Evolutionary conservation across 495 filamentous ascomycete species (phyloP), one percentile per base, ranked within the genome.

Genomic region (Tuber indicum): DNA sequence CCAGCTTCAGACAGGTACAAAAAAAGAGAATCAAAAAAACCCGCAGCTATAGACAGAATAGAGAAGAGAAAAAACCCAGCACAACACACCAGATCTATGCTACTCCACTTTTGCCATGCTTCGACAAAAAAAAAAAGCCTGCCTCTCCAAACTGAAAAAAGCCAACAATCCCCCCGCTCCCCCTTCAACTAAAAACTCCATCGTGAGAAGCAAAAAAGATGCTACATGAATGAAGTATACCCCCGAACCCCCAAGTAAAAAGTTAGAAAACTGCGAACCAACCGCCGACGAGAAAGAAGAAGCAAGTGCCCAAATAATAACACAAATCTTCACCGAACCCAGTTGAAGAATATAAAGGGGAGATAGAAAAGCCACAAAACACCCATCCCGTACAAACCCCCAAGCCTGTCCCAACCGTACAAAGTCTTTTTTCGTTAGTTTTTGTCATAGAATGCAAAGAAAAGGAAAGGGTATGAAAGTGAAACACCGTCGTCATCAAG

Each of bases 341-440:
- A 6, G 58, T 66, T 17, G 58, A 66, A 36, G 58, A 58, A 58
- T 58, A 66, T 66, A 36, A 36, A 66, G 32, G 58, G 2, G 9
- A 66, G 26, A 66, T 66, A 17, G 58, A 36, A 66, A 66, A 66
- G 26, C 58, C 58, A 66, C 58, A 66, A 36, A 66, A 66, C 26
- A 32, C 26, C 58, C 26, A 66, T 17, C 58, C 26, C 58, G 32
- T 66, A 66, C 58, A 66, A 66, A 66, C 58, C 58, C n/a, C 58
- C 58, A 12, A 66, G 58, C 36, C 58, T 36, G 58, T 36, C 58
- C 58, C 58, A 66, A 66, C 58, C 58, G 58, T 66, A 66, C 58
- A 66, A 62, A 32, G 58, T 66, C 58, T 66, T 66, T 66, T 66
- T 66, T 66, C 58, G 58, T 66, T 66, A 66, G 32, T 66, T 66